These are phyloP conservation scores for Hirsutella rhossiliensis DNA, from an alignment of 2,329 filamentous ascomycete genomes.

Conservation along the genomic window DNA sequence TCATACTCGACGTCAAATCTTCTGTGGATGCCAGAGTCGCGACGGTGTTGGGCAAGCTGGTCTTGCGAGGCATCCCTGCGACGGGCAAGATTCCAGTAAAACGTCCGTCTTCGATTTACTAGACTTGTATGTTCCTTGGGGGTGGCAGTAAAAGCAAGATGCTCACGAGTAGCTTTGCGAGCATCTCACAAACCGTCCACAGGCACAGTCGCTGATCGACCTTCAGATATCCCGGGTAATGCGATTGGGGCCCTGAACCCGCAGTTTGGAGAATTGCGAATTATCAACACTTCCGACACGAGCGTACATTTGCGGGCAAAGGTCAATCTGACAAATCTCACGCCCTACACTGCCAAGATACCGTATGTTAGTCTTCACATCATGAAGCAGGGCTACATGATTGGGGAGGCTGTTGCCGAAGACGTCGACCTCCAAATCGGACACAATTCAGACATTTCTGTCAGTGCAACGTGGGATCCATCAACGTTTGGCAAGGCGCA, in stretches of 20 bases:
- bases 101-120: conserved; percentile 56
- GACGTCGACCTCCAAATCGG: conserved; percentile 55
- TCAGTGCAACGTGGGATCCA: conserved; percentile 67
- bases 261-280: conserved; percentile 56
- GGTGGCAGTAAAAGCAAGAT: neutral
- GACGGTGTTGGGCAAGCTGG: conserved; percentile 70
- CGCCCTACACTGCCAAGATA: conserved; percentile 70
- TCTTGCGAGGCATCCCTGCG: conserved; percentile 73
- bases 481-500: conserved; percentile 43
- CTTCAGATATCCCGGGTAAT: conserved; percentile 45
- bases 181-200: conserved; percentile 9
- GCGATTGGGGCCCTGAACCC: conserved; percentile 39
- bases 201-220: neutral
- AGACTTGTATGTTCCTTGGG: conserved; percentile 11
- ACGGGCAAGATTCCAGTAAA: conserved; percentile 82
- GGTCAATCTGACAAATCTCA: conserved; percentile 84
- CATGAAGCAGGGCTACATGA: conserved; percentile 55
- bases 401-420: conserved; percentile 62
- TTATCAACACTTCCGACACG: conserved; percentile 59
- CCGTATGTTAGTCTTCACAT: conserved; percentile 71
- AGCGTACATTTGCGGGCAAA: conserved; percentile 59
- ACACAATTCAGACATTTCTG: conserved; percentile 55
- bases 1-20: conserved; percentile 66
- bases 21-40: conserved; percentile 71
- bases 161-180: neutral